These are phyloP conservation scores for Carex arenaria DNA, from an alignment of 202 grass and related monocot genomes.

Conservation along the genomic window DNA sequence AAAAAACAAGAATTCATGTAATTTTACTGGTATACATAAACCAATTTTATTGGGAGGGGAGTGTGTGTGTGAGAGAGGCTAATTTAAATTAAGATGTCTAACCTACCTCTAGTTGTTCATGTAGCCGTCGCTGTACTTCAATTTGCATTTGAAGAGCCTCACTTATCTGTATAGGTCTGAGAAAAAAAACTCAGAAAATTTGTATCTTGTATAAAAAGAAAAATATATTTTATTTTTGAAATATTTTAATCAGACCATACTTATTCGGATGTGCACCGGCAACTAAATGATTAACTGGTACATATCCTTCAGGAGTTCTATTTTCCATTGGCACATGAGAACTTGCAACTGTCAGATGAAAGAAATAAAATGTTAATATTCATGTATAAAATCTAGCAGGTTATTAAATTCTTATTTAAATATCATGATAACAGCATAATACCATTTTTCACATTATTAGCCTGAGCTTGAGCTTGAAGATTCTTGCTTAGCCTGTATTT, in stretches of 20 bases:
- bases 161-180: slow-evolving; percentile 86
- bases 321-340: slow-evolving; percentile 49
- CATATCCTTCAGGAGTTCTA: slow-evolving; percentile 42
- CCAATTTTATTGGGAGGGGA: neutral
- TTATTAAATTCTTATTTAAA: slow-evolving; percentile 30
- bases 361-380: slow-evolving; percentile 13
- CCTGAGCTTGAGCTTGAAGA: slow-evolving; percentile 54
- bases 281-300: slow-evolving; percentile 42
- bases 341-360: slow-evolving; percentile 34
- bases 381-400: neutral
- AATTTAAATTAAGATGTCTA: neutral
- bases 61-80: neutral
- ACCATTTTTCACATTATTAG: slow-evolving; percentile 59
- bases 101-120: slow-evolving; percentile 92
- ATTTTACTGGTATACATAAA: neutral
- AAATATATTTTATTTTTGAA: neutral
- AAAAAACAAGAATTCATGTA: no score
- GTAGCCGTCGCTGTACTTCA: slow-evolving; percentile 79
- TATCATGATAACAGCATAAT: slow-evolving; percentile 15
- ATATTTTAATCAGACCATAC: slow-evolving; percentile 44
- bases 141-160: slow-evolving; percentile 98
- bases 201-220: neutral
- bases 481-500: slow-evolving; percentile 98
- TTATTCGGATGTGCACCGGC: slow-evolving; percentile 61
- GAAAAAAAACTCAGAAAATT: slow-evolving; percentile 4